Evolutionary conservation across 345 rosid genomes (phyloP).

Genomic region (Eucalyptus cloeziana): DNA sequence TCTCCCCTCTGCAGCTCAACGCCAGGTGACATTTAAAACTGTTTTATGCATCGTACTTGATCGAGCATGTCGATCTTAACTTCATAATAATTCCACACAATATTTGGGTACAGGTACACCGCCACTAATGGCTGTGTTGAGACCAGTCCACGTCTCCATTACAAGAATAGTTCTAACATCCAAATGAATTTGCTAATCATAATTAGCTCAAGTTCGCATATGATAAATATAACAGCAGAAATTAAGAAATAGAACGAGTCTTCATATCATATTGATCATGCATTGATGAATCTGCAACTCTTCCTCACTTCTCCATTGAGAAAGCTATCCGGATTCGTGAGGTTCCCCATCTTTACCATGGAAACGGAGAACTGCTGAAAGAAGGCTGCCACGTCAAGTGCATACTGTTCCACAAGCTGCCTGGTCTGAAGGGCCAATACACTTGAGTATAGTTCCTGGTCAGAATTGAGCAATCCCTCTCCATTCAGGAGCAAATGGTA

Average conservation of each 20-base stretch:
- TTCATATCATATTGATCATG: constrained; percentile 10
- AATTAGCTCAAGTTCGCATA: neutral
- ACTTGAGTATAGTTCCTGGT: constrained; percentile 80
- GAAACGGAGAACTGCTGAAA: constrained; percentile 74
- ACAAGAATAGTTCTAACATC: neutral
- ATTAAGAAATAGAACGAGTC: neutral
- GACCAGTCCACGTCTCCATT: neutral
- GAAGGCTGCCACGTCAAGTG: constrained; percentile 49
- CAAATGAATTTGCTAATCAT: neutral
- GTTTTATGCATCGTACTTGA: neutral
- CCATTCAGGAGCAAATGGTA: constrained; percentile 43
- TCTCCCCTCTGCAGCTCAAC: neutral
- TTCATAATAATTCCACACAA: neutral
- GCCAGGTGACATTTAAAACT: neutral
- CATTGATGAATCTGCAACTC: constrained; percentile 77
- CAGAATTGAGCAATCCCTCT: constrained; percentile 67
- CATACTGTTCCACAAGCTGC: constrained; percentile 48
- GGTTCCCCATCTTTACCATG: constrained; percentile 88
- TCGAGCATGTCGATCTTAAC: neutral
- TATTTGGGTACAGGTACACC: neutral
- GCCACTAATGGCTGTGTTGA: neutral
- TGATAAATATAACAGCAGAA: neutral
- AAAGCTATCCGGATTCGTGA: constrained; percentile 47
- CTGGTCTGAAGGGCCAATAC: constrained; percentile 42
- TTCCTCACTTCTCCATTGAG: constrained; percentile 63